A percentile compares a stretch with the other conserved stretches of the same genome.
phyloP scores from a whole-genome alignment of 345 rosid genomes.

The Citrus medica region DNA sequence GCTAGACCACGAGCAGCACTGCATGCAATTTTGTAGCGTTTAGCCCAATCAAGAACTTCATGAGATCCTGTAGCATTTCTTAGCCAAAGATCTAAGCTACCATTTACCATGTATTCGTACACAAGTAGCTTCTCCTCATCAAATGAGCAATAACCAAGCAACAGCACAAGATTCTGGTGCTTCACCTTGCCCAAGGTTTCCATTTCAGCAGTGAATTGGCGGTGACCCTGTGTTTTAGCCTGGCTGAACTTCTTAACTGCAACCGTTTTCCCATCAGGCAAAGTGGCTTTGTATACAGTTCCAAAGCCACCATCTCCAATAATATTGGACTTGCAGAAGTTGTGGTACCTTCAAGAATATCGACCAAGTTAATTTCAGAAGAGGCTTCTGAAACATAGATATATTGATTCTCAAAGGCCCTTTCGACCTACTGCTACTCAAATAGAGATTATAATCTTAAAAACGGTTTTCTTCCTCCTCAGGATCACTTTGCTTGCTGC shows the following conservation, averaged over 20 bases:
- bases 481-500: conserved; percentile 30
- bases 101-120: conserved; percentile 88
- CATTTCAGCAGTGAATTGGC: conserved; percentile 33
- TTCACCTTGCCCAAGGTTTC: conserved; percentile 94
- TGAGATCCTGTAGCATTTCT: conserved; percentile 61
- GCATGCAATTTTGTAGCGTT: conserved; percentile 65
- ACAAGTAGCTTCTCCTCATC: conserved; percentile 90
- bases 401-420: conserved; percentile 87
- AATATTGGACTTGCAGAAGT: conserved; percentile 77
- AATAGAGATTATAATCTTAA: conserved; percentile 51
- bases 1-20: conserved; percentile 85
- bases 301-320: conserved; percentile 97
- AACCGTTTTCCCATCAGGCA: conserved; percentile 57
- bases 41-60: conserved; percentile 70
- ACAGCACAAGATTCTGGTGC: conserved; percentile 78
- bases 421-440: conserved; percentile 68
- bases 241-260: conserved; percentile 91
- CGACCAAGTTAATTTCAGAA: conserved; percentile 66
- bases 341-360: conserved; percentile 75
- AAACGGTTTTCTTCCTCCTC: conserved; percentile 55
- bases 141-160: conserved; percentile 81
- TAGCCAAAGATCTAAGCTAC: conserved; percentile 84
- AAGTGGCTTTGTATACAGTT: conserved; percentile 75
- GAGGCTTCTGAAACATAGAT: conserved; percentile 85
- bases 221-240: conserved; percentile 77